Evolutionary conservation across 2,329 filamentous ascomycete genomes (phyloP).

Genomic region (Falciphora oryzae): DNA sequence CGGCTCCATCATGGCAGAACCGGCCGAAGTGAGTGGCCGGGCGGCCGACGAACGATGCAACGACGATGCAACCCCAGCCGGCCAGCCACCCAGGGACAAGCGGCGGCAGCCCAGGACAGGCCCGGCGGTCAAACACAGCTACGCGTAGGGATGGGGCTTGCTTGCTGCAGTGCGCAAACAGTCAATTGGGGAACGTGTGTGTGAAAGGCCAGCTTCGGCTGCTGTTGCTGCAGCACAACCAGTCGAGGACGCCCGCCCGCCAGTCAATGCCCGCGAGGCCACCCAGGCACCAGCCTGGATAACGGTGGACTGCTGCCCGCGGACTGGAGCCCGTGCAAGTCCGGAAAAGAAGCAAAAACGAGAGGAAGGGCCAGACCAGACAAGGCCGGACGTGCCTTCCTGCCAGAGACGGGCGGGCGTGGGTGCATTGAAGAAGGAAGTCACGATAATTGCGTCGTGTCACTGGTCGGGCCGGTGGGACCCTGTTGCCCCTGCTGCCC

Average conservation of each 20-base stretch:
- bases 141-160: no score
- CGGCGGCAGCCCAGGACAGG: neutral
- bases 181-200: neutral
- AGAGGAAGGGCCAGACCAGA: no score
- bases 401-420: neutral
- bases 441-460: neutral
- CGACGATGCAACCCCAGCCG: neutral
- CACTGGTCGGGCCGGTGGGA: neutral
- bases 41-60: neutral
- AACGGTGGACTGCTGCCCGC: no score
- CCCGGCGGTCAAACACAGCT: neutral
- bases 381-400: neutral
- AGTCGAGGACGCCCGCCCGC: no score
- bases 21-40: neutral
- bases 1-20: no score
- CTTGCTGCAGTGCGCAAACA: no score
- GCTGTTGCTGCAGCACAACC: neutral
- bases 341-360: no score
- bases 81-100: neutral
- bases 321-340: no score
- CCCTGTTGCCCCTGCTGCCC: neutral
- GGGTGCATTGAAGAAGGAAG: neutral
- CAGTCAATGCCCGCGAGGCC: neutral
- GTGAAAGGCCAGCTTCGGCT: no score
- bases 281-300: no score